A percentile compares a stretch with the other conserved stretches of the same genome.
Conservation (phyloP, 75 land plant species). For the Cunninghamia lanceolata region DNA sequence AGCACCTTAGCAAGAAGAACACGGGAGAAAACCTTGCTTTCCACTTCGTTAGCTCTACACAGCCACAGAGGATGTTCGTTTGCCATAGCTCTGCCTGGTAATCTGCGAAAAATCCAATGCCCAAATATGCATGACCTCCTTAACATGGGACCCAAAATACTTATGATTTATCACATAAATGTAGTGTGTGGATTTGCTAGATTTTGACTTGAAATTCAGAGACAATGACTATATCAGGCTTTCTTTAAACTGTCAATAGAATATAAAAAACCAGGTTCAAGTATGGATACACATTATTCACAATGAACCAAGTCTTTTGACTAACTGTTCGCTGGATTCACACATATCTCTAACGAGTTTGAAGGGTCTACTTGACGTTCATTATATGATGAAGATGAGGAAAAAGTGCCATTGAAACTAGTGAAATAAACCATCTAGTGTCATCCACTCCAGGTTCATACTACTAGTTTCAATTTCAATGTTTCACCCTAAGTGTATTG, state of each 20-base stretch:
- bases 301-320: not conserved
- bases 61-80: conserved; percentile 65
- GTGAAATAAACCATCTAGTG: not conserved
- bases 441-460: not conserved
- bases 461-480: not conserved
- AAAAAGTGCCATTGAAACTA: not conserved
- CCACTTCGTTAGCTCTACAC: conserved; percentile 65
- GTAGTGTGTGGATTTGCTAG: not conserved
- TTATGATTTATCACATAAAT: not conserved
- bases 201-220: not conserved
- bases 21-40: conserved; percentile 71
- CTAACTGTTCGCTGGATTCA: not conserved
- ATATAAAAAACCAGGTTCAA: not conserved
- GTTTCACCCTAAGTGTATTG: no score
- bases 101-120: conserved; percentile 28
- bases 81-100: conserved; percentile 71
- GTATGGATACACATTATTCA: not conserved
- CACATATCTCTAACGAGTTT: not conserved
- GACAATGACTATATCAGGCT: not conserved
- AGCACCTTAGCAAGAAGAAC: conserved; percentile 87
- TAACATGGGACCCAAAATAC: not conserved
- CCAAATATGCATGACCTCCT: not conserved
- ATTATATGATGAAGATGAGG: no score
- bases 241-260: not conserved
- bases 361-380: not conserved